Evolutionary conservation across 202 grass and related monocot species (phyloP).

Genomic region (Setaria viridis): DNA sequence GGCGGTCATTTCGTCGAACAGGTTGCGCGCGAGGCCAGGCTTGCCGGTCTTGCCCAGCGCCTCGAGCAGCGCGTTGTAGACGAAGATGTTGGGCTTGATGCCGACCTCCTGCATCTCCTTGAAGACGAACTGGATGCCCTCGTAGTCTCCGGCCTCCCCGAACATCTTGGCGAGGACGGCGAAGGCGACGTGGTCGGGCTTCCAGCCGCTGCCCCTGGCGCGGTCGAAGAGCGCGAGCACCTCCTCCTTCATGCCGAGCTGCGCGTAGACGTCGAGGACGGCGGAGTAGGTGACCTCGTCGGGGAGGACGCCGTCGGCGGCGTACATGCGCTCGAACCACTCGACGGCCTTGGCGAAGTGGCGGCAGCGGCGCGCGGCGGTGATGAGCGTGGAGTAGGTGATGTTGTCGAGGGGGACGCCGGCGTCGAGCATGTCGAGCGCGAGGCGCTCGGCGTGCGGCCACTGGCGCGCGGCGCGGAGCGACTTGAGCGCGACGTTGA

Average conservation of each 20-base stretch:
- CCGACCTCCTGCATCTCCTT: conserved; percentile 71
- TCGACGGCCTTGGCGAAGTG: conserved; percentile 72
- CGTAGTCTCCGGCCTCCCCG: conserved; percentile 82
- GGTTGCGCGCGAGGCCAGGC: conserved; percentile 66
- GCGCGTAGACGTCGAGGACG: conserved; percentile 75
- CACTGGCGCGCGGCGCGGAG: conserved; percentile 67
- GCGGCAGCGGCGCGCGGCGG: conserved; percentile 70
- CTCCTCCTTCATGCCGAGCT: conserved; percentile 71
- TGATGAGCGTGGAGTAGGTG: conserved; percentile 93
- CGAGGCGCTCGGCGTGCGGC: conserved; percentile 63
- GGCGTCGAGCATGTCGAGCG: conserved; percentile 65
- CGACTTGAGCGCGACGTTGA: conserved; percentile 84
- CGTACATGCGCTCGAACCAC: conserved; percentile 93
- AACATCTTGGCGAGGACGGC: conserved; percentile 87
- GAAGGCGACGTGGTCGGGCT: conserved; percentile 83
- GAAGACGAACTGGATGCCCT: conserved; percentile 78
- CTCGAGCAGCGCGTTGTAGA: conserved; percentile 94
- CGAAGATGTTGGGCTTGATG: conserved; percentile 79
- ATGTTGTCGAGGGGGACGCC: conserved; percentile 80
- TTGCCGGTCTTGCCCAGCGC: conserved; percentile 74
- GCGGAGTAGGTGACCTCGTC: conserved; percentile 94
- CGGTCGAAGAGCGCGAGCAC: conserved; percentile 79
- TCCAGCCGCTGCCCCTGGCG: conserved; percentile 74
- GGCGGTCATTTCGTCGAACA: conserved; percentile 79
- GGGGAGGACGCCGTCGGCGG: conserved; percentile 59